phyloP scores from a whole-genome alignment of 257 asterid genomes.

The Coffea eugenioides region DNA sequence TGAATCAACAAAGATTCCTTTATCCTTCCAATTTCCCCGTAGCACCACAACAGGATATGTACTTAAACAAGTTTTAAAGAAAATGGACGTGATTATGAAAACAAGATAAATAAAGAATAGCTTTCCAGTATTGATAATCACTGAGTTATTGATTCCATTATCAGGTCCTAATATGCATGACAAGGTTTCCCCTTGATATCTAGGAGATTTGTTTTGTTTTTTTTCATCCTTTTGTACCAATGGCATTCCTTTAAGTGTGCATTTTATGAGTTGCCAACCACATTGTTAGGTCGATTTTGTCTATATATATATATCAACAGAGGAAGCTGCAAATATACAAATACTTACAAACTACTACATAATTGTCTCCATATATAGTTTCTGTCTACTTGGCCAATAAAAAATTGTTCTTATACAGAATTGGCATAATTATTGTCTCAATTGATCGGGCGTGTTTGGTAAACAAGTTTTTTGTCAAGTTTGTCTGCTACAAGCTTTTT shows the following conservation, averaged over 20 bases:
- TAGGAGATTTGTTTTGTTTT: background rate
- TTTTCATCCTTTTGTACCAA: background rate
- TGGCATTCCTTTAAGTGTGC: background rate
- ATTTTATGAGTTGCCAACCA: background rate
- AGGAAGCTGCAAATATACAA: background rate
- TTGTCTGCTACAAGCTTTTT: too few species aligned
- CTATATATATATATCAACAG: background rate
- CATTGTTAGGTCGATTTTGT: background rate
- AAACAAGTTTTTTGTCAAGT: too few species aligned
- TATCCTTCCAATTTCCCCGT: background rate
- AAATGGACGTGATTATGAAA: background rate
- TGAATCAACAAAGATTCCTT: background rate
- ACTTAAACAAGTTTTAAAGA: background rate
- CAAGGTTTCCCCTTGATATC: background rate
- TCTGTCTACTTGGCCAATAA: background rate
- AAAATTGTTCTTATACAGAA: background rate
- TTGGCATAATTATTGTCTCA: background rate
- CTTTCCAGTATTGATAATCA: too few species aligned
- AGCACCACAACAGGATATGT: background rate
- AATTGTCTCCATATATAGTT: background rate
- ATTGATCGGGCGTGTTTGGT: too few species aligned
- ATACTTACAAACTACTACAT: background rate
- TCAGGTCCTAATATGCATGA: too few species aligned
- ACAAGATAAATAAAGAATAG: too few species aligned
- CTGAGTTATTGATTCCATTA: too few species aligned